These are phyloP conservation scores for Naganishia friedmannii DNA, from an alignment of 768 basidiomycete genomes.

Conservation along the genomic window DNA sequence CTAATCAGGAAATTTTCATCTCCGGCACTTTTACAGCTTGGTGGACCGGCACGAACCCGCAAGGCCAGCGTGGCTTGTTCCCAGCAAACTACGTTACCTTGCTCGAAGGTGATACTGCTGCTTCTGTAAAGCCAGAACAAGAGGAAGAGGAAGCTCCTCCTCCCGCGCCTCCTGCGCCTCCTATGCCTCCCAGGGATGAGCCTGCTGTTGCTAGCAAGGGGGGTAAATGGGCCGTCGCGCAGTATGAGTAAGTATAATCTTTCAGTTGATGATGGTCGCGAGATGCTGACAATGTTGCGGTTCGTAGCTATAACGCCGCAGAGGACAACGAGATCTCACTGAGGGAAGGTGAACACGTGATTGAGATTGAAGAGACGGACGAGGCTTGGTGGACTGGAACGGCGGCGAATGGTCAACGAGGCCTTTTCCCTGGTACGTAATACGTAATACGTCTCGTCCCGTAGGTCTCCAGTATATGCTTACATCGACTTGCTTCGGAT, in stretches of 20 bases:
- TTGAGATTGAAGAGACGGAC: conserved; percentile 64
- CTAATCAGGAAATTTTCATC: too few relatives aligned
- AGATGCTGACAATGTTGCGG: too few relatives aligned
- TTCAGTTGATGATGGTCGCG: conserved; percentile 54
- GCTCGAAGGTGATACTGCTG: conserved; percentile 54
- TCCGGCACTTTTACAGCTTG: conserved; percentile 57
- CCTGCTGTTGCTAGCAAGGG: conserved; percentile 53
- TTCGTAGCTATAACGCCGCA: conserved; percentile 72
- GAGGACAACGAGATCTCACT: conserved; percentile 91
- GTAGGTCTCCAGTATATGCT: neutral
- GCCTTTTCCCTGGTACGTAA: conserved; percentile 50
- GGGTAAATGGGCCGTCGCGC: conserved; percentile 50
- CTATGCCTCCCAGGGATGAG: conserved; percentile 27
- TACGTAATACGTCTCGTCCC: neutral
- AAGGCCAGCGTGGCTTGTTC: conserved; percentile 78
- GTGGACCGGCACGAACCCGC: conserved; percentile 74
- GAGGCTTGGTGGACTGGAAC: conserved; percentile 45
- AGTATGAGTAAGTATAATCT: conserved; percentile 62
- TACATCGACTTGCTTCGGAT: neutral
- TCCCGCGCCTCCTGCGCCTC: conserved; percentile 53
- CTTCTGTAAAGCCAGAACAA: conserved; percentile 41
- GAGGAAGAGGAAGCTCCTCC: conserved; percentile 54
- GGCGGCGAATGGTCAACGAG: conserved; percentile 37
- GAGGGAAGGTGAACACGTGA: conserved; percentile 74
- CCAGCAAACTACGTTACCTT: conserved; percentile 89